Evolutionary conservation across 78 protist species (phyloP).

Genomic region (Monosiga brevicollis): DNA sequence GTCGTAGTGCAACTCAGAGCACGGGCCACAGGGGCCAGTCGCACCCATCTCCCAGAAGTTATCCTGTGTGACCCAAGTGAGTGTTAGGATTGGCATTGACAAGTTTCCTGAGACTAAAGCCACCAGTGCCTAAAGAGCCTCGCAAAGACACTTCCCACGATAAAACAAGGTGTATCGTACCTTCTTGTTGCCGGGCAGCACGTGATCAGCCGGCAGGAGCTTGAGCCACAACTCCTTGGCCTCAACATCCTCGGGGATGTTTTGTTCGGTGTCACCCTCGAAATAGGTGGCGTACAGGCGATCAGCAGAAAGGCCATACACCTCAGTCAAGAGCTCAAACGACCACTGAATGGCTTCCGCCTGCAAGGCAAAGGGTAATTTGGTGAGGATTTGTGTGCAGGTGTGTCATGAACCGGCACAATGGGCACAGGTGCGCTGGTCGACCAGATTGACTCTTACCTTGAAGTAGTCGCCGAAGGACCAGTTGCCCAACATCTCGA

Average conservation of each 20-base stretch:
- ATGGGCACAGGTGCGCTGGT: too few species aligned
- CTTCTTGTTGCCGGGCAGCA: conserved; percentile 77
- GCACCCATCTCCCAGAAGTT: conserved; percentile 98
- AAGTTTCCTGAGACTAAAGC: too few species aligned
- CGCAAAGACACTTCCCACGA: too few species aligned
- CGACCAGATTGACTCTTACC: background rate
- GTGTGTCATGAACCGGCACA: too few species aligned
- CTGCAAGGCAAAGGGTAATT: conserved; percentile 3
- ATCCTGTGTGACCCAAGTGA: conserved; percentile 27
- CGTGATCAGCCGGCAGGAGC: conserved; percentile 73
- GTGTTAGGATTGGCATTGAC: background rate
- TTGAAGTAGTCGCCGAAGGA: conserved; percentile 95
- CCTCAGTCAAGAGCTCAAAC: conserved; percentile 85
- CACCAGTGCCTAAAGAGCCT: too few species aligned
- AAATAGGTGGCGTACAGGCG: conserved; percentile 88
- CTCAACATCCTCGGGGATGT: conserved; percentile 68
- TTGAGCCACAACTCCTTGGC: conserved; percentile 81
- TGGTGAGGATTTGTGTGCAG: background rate
- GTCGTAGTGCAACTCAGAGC: conserved; percentile 96
- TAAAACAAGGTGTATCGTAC: too few species aligned
- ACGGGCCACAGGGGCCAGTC: conserved; percentile 98
- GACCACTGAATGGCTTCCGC: conserved; percentile 86
- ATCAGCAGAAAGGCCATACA: conserved; percentile 54
- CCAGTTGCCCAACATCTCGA: conserved; percentile 98
- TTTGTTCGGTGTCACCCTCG: conserved; percentile 70